Evolutionary conservation across 352 stramenopile species (phyloP).

Genomic region (Phytophthora fragariae): DNA sequence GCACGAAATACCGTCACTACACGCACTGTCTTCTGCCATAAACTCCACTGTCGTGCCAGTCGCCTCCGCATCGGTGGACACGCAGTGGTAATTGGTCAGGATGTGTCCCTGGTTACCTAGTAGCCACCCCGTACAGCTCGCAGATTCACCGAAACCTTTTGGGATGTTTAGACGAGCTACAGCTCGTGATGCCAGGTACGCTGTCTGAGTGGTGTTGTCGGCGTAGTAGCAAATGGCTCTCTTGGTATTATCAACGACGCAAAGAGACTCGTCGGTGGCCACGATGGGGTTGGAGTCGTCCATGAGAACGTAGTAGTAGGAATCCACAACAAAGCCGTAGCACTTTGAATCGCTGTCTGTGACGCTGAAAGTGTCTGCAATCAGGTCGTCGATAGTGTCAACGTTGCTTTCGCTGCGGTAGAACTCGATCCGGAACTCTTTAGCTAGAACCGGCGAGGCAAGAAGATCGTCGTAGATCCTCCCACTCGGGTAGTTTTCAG

Average conservation of each 20-base stretch:
- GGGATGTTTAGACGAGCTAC: constrained; percentile 26
- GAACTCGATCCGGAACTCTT: constrained; percentile 66
- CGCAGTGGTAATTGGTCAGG: constrained; percentile 75
- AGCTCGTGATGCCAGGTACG: constrained; percentile 46
- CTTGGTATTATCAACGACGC: constrained; percentile 59
- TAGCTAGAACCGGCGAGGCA: constrained; percentile 46
- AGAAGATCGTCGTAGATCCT: constrained; percentile 28
- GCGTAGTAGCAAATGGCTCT: constrained; percentile 62
- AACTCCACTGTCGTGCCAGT: constrained; percentile 58
- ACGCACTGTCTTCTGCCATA: constrained; percentile 50
- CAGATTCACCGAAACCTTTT: constrained; percentile 18
- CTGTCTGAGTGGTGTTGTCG: constrained; percentile 25
- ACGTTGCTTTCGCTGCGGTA: constrained; percentile 37
- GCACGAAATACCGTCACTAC: constrained; percentile 31
- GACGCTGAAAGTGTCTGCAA: constrained; percentile 23
- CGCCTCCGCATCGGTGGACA: constrained; percentile 47
- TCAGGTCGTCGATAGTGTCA: constrained; percentile 10
- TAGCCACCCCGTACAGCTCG: constrained; percentile 65
- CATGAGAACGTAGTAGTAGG: constrained; percentile 52
- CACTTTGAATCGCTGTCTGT: constrained; percentile 39
- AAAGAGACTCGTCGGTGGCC: constrained; percentile 47
- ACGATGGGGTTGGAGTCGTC: constrained; percentile 43
- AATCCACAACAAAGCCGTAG: constrained; percentile 60
- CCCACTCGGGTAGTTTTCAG: constrained; percentile 40
- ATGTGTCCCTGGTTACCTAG: constrained; percentile 60